Conservation (phyloP, 1,284 basidiomycete genomes). For the Lignosus rhinocerotis region DNA sequence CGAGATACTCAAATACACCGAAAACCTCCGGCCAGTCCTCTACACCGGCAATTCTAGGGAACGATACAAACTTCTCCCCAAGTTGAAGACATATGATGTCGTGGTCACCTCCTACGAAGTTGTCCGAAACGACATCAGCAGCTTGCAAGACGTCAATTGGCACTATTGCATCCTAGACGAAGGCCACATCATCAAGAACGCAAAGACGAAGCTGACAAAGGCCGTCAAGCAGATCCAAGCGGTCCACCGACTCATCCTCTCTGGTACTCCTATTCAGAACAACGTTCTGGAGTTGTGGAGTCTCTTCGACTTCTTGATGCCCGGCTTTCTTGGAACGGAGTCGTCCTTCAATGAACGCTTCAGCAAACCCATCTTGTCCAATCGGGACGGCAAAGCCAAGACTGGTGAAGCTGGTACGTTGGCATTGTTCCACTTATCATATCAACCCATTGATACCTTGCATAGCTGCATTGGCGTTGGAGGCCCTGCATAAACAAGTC, state of each 20-base stretch:
- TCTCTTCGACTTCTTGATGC: slow-evolving; percentile 99
- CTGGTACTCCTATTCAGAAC: slow-evolving; percentile 99
- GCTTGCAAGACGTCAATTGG: slow-evolving; percentile 80
- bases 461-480: slow-evolving; percentile 86
- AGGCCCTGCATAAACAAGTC: slow-evolving; percentile 98
- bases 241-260: slow-evolving; percentile 92
- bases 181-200: slow-evolving; percentile 98
- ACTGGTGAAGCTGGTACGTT: slow-evolving; percentile 88
- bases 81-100: slow-evolving; percentile 76
- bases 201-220: slow-evolving; percentile 96
- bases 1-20: slow-evolving; percentile 93
- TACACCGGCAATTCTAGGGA: slow-evolving; percentile 93
- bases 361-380: slow-evolving; percentile 94
- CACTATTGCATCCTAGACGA: slow-evolving; percentile 98
- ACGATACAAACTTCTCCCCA: slow-evolving; percentile 70
- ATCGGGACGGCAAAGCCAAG: slow-evolving; percentile 94
- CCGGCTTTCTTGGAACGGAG: slow-evolving; percentile 96
- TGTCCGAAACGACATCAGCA: slow-evolving; percentile 91
- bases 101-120: slow-evolving; percentile 98
- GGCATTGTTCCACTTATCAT: neutral
- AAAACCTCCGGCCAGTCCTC: slow-evolving; percentile 82
- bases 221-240: slow-evolving; percentile 92
- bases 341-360: slow-evolving; percentile 95
- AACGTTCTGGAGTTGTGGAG: slow-evolving; percentile 99
- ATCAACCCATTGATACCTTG: neutral